These are phyloP conservation scores for Fusarium proliferatum DNA, from an alignment of 2,329 filamentous ascomycete species.

Conservation along the genomic window DNA sequence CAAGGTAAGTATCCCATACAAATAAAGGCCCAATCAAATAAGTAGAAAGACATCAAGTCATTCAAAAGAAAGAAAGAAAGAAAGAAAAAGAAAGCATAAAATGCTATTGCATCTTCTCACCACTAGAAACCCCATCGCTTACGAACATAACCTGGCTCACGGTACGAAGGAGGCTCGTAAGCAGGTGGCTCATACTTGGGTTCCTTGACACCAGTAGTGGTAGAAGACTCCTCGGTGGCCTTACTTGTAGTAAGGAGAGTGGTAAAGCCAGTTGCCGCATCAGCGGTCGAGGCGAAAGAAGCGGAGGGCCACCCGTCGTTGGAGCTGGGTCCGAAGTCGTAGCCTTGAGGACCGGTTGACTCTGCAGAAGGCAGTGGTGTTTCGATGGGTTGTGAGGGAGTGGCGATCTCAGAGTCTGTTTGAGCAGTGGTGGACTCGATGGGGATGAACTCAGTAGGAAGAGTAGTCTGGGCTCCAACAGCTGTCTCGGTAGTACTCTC, in stretches of 20 bases:
- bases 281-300: constrained; percentile 20
- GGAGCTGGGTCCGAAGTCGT: constrained; percentile 27
- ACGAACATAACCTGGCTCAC: constrained; percentile 37
- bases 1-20: not conserved
- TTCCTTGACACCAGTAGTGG: constrained; percentile 7
- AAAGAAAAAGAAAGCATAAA: not conserved
- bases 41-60: constrained; percentile 20
- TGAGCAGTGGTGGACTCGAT: not conserved
- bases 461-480: not conserved
- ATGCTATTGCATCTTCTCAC: constrained; percentile 1
- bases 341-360: constrained; percentile 19
- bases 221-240: not conserved
- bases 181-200: constrained; percentile 38
- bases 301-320: constrained; percentile 16
- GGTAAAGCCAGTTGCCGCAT: constrained; percentile 25
- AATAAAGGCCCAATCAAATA: constrained; percentile 8
- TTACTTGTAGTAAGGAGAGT: constrained; percentile 44
- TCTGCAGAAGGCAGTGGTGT: not conserved
- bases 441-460: not conserved
- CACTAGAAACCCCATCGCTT: constrained; percentile 31
- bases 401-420: not conserved
- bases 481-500: not conserved
- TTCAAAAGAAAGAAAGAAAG: constrained; percentile 15
- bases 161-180: constrained; percentile 40
- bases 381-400: not conserved